These are phyloP conservation scores for Piedraia hortae DNA, from an alignment of 2,329 filamentous ascomycete genomes.

Conservation along the genomic window DNA sequence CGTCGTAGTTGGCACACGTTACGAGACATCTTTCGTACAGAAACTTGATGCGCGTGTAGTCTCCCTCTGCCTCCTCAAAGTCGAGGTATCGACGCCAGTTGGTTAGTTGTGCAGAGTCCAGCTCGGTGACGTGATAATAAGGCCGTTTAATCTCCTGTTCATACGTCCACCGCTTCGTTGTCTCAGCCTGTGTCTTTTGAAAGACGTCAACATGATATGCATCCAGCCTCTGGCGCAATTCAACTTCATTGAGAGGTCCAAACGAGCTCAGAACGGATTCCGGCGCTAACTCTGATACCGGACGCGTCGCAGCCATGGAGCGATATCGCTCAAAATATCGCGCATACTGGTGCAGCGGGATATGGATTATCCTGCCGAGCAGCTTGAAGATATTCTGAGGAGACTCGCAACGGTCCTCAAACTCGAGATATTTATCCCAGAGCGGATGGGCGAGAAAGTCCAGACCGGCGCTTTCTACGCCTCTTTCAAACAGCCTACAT, in stretches of 20 bases:
- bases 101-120: conserved; percentile 55
- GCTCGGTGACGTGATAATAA: conserved; percentile 86
- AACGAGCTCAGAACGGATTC: conserved; percentile 38
- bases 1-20: conserved; percentile 80
- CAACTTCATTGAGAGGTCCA: too few relatives aligned
- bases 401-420: conserved; percentile 70
- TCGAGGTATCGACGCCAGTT: conserved; percentile 96
- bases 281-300: conserved; percentile 44
- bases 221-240: conserved; percentile 56
- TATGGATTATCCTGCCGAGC: conserved; percentile 53
- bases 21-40: conserved; percentile 86
- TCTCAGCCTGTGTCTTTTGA: conserved; percentile 57
- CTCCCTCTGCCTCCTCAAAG: conserved; percentile 69
- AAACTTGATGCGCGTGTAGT: conserved; percentile 46
- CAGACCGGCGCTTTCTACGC: conserved; percentile 55
- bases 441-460: conserved; percentile 89
- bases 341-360: conserved; percentile 87
- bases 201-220: conserved; percentile 58
- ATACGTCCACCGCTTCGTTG: conserved; percentile 78
- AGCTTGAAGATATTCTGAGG: conserved; percentile 67
- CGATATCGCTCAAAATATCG: conserved; percentile 85
- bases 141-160: conserved; percentile 85
- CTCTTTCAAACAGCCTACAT: conserved; percentile 69
- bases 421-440: conserved; percentile 98
- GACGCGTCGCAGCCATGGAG: conserved; percentile 42